Evolutionary conservation across 495 filamentous ascomycete genomes (phyloP).

Genomic region (Cenococcum geophilum): DNA sequence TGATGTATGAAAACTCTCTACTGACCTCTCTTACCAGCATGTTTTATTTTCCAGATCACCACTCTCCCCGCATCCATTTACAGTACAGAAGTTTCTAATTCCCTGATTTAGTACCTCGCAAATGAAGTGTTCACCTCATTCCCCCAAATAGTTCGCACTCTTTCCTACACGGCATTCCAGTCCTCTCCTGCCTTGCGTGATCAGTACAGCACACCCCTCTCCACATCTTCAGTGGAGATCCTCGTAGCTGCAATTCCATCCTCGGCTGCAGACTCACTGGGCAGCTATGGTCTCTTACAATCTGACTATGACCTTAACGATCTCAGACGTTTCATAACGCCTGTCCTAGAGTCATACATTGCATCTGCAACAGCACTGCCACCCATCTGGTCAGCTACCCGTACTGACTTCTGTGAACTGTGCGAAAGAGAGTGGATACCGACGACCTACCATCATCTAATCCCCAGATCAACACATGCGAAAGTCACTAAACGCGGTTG

Average conservation of each 20-base stretch:
- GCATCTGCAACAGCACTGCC: constrained; percentile 50
- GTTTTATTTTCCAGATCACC: background rate
- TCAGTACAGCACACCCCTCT: constrained; percentile 48
- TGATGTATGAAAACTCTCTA: constrained; percentile 40
- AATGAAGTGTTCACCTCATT: constrained; percentile 60
- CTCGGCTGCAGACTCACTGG: constrained; percentile 53
- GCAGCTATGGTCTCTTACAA: constrained; percentile 54
- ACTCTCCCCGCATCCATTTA: background rate
- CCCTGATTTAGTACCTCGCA: constrained; percentile 56
- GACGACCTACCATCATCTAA: constrained; percentile 78
- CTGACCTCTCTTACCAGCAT: background rate
- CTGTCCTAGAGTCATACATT: constrained; percentile 57
- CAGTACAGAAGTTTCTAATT: background rate
- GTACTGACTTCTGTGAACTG: constrained; percentile 64
- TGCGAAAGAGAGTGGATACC: constrained; percentile 74
- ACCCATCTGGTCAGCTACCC: constrained; percentile 53
- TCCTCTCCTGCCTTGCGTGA: constrained; percentile 44
- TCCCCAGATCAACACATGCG: constrained; percentile 68
- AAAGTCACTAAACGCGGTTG: constrained; percentile 75
- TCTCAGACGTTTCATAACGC: constrained; percentile 52
- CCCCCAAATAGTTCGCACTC: constrained; percentile 51
- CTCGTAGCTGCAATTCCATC: constrained; percentile 46
- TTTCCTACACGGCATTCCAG: constrained; percentile 53
- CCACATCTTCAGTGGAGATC: constrained; percentile 40
- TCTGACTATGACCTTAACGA: constrained; percentile 33